phyloP scores from a whole-genome alignment of 2,329 filamentous ascomycete species.

The Tolypocladium amazonense region DNA sequence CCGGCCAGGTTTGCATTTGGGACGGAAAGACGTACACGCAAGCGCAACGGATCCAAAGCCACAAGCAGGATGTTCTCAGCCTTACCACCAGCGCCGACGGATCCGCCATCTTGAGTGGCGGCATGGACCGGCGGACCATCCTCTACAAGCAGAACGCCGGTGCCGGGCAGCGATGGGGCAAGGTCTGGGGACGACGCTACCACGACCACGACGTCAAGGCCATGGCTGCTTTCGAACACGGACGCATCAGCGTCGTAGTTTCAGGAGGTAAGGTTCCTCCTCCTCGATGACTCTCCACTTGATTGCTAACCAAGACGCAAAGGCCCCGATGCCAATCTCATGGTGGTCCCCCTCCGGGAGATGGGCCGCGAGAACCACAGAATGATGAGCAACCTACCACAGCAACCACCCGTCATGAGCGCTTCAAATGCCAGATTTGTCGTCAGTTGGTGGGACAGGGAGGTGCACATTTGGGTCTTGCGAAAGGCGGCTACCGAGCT shows the following conservation, averaged over 20 bases:
- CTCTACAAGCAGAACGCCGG: conserved; percentile 61
- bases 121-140: conserved; percentile 82
- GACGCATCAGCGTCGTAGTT: conserved; percentile 73
- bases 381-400: conserved; percentile 73
- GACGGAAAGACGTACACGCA: conserved; percentile 87
- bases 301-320: conserved; percentile 21
- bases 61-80: conserved; percentile 83
- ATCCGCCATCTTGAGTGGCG: conserved; percentile 73
- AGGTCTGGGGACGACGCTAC: conserved; percentile 75
- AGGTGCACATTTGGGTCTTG: conserved; percentile 71
- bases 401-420: conserved; percentile 62
- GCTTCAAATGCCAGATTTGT: conserved; percentile 65
- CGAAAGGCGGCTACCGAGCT: conserved; percentile 35
- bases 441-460: conserved; percentile 85
- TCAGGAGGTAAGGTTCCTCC: conserved; percentile 58
- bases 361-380: conserved; percentile 75
- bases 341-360: conserved; percentile 66
- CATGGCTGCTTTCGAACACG: conserved; percentile 81
- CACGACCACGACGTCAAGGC: conserved; percentile 94
- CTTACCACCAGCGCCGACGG: conserved; percentile 76
- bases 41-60: conserved; percentile 72
- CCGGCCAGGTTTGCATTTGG: conserved; percentile 88
- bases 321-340: conserved; percentile 79
- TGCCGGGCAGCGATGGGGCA: conserved; percentile 63
- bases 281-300: neutral